phyloP scores from a whole-genome alignment of 352 stramenopile species.

The Phytophthora tubulina region DNA sequence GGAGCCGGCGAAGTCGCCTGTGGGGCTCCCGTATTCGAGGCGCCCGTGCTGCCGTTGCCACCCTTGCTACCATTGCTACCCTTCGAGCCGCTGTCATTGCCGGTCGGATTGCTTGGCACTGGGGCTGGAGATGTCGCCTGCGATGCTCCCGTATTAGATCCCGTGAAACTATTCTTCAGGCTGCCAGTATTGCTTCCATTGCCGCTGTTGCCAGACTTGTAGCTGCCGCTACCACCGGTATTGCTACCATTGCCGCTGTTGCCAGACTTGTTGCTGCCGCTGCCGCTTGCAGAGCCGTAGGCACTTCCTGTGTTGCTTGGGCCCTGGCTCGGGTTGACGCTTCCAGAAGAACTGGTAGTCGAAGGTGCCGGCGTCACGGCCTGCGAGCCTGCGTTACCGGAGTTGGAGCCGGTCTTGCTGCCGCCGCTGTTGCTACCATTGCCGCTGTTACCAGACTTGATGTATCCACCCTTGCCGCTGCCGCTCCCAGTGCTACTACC shows the following conservation, averaged over 20 bases:
- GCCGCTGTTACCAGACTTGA: neutral
- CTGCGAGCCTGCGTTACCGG: neutral
- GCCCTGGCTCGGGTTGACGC: neutral
- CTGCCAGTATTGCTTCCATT: neutral
- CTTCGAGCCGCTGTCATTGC: neutral
- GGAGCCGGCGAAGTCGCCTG: neutral
- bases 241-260: neutral
- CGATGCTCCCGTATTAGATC: slow-evolving; percentile 6
- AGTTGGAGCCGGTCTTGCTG: neutral
- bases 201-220: neutral
- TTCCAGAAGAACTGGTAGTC: neutral
- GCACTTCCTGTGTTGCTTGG: neutral
- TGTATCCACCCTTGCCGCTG: too few species aligned
- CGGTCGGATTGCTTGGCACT: neutral
- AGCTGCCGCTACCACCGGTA: neutral
- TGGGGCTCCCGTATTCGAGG: neutral
- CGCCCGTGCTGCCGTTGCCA: slow-evolving; percentile 1
- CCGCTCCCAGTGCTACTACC: too few species aligned
- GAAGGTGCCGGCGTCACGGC: neutral
- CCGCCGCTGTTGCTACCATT: neutral
- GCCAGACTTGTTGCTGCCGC: neutral
- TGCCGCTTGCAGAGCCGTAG: neutral
- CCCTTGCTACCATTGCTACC: neutral
- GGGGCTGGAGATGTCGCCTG: neutral
- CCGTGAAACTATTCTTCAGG: neutral